Evolutionary conservation across 768 basidiomycete species (phyloP).

Genomic region (Suillus hirtellus): DNA sequence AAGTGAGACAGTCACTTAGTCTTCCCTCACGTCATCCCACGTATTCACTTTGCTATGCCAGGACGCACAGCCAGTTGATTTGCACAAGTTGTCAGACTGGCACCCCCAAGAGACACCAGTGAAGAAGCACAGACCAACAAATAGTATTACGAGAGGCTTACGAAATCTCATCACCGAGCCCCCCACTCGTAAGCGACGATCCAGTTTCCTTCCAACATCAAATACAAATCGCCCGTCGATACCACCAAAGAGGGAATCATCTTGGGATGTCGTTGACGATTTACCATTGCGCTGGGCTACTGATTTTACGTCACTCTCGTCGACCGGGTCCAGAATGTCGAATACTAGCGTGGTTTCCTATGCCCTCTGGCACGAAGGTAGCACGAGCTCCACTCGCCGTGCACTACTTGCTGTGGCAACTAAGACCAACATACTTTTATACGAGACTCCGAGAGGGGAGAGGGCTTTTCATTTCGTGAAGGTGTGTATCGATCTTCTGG

Average conservation of each 20-base stretch:
- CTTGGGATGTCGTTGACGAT: slow-evolving; percentile 75
- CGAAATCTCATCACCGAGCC: slow-evolving; percentile 56
- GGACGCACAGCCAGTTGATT: slow-evolving; percentile 62
- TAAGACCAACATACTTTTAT: slow-evolving; percentile 70
- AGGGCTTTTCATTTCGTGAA: slow-evolving; percentile 82
- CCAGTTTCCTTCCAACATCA: slow-evolving; percentile 32
- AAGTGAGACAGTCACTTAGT: slow-evolving; percentile 41
- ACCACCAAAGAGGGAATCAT: slow-evolving; percentile 46
- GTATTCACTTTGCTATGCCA: slow-evolving; percentile 23
- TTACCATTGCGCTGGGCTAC: slow-evolving; percentile 83
- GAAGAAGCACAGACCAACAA: slow-evolving; percentile 51
- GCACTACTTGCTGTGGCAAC: slow-evolving; percentile 74
- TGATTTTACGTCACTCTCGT: slow-evolving; percentile 79
- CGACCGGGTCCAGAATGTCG: slow-evolving; percentile 61
- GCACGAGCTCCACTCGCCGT: slow-evolving; percentile 42
- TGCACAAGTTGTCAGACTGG: slow-evolving; percentile 53
- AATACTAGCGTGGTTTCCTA: slow-evolving; percentile 62
- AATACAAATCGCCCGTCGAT: slow-evolving; percentile 23
- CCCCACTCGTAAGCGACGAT: slow-evolving; percentile 32
- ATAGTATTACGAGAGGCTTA: slow-evolving; percentile 62
- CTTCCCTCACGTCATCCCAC: slow-evolving; percentile 14
- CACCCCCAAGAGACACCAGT: slow-evolving; percentile 48
- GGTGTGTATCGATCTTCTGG: slow-evolving; percentile 38
- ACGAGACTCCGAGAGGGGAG: slow-evolving; percentile 82
- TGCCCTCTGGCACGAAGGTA: slow-evolving; percentile 67